Conservation (phyloP, 441 rosid species). For the Eruca vesicaria region DNA sequence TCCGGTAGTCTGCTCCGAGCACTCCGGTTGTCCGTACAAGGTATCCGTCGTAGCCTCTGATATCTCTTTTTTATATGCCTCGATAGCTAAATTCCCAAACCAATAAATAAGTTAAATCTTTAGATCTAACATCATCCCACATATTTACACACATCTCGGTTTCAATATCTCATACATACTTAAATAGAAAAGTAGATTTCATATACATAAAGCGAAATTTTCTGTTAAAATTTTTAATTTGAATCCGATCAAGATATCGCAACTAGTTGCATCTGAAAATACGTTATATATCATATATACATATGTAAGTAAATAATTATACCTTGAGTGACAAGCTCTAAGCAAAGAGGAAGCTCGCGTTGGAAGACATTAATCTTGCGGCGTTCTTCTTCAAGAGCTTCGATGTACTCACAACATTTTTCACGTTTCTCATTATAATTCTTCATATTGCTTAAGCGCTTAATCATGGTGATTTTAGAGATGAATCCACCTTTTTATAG, state of each 20-base stretch:
- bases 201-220: neutral
- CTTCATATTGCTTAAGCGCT: constrained; percentile 40
- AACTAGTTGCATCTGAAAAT: neutral
- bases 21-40: constrained; percentile 61
- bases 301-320: neutral
- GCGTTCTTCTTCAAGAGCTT: constrained; percentile 74
- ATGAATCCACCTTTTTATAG: constrained; percentile 8
- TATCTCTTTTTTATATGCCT: constrained; percentile 62
- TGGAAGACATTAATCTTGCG: constrained; percentile 76
- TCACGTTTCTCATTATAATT: constrained; percentile 50
- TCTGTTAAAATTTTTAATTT: neutral
- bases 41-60: constrained; percentile 58
- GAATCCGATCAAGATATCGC: neutral
- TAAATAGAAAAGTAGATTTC: neutral
- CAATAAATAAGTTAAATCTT: neutral
- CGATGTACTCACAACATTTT: constrained; percentile 51
- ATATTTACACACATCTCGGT: neutral
- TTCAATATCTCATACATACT: neutral
- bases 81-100: constrained; percentile 55
- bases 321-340: constrained; percentile 86
- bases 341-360: constrained; percentile 86
- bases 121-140: constrained; percentile 6
- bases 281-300: neutral
- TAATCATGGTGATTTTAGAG: constrained; percentile 20
- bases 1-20: constrained; percentile 74